A percentile compares a stretch with the other conserved stretches of the same genome.
These are phyloP conservation scores for Chenopodium album DNA, from an alignment of 148 eudicot species.

Conservation along the genomic window DNA sequence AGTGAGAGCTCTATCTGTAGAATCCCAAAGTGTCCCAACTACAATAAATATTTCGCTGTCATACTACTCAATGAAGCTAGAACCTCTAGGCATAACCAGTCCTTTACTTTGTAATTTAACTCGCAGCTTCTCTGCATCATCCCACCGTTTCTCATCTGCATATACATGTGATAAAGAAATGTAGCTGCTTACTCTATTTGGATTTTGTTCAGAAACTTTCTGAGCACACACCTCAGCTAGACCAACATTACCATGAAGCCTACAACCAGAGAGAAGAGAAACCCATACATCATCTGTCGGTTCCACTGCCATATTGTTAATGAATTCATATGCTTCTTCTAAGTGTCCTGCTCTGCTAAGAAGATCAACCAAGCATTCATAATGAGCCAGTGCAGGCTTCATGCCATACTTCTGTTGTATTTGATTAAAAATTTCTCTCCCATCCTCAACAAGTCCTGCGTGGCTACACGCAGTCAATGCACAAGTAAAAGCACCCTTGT, in stretches of 20 bases:
- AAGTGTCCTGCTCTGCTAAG: slow-evolving; percentile 39
- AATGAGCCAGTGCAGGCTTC: slow-evolving; percentile 36
- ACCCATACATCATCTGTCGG: slow-evolving; percentile 38
- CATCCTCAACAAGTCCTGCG: slow-evolving; percentile 39
- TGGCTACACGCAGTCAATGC: slow-evolving; percentile 48
- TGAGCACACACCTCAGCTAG: slow-evolving; percentile 40
- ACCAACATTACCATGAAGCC: slow-evolving; percentile 33
- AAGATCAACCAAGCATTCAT: slow-evolving; percentile 44
- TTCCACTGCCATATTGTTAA: slow-evolving; percentile 29
- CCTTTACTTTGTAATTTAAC: slow-evolving; percentile 27
- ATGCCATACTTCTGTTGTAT: slow-evolving; percentile 26
- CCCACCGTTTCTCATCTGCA: slow-evolving; percentile 43
- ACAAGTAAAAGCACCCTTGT: slow-evolving; percentile 35
- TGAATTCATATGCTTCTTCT: slow-evolving; percentile 40
- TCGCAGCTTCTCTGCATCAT: slow-evolving; percentile 39
- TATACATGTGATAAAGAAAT: slow-evolving; percentile 37
- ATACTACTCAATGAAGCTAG: slow-evolving; percentile 23
- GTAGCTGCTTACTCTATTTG: slow-evolving; percentile 30
- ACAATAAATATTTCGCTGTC: neutral
- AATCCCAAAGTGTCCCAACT: neutral
- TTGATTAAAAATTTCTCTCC: slow-evolving; percentile 31
- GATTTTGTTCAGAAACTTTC: slow-evolving; percentile 20
- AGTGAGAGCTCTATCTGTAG: too few species aligned
- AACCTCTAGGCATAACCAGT: slow-evolving; percentile 29
- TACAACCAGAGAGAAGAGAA: slow-evolving; percentile 38